phyloP scores from a whole-genome alignment of 2,329 filamentous ascomycete genomes.

The Arthrobotrys iridis region DNA sequence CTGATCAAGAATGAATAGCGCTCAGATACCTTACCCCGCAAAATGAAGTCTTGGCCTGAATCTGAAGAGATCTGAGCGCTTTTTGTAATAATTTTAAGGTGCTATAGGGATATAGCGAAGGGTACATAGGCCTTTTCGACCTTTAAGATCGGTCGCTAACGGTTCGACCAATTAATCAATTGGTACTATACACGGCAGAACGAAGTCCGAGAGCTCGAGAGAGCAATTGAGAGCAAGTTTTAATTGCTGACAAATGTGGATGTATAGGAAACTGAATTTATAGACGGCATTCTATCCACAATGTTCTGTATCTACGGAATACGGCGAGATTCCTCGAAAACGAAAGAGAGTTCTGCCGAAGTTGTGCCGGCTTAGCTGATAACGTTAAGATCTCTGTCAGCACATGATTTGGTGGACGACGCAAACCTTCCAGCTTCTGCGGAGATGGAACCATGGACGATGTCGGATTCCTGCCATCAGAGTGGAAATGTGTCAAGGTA shows the following conservation, averaged over 20 bases:
- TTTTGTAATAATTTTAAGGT: not conserved
- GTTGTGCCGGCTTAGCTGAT: conserved; percentile 20
- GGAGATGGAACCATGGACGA: not conserved
- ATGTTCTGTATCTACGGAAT: not conserved
- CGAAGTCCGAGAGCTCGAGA: not conserved
- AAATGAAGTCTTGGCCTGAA: conserved; percentile 9
- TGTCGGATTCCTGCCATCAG: too few relatives aligned
- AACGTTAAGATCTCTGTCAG: conserved; percentile 6
- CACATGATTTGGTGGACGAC: not conserved
- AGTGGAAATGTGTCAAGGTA: not conserved
- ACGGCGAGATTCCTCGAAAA: not conserved
- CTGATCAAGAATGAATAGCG: not conserved
- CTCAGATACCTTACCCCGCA: conserved; percentile 43
- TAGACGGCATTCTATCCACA: not conserved
- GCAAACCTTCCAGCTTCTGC: not conserved
- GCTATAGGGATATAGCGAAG: too few relatives aligned
- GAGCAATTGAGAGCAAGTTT: not conserved
- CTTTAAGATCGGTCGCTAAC: too few relatives aligned
- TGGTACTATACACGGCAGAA: not conserved
- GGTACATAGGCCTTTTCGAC: not conserved
- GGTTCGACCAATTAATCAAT: not conserved
- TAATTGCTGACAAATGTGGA: not conserved
- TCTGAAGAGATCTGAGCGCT: conserved; percentile 9
- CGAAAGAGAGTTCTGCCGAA: conserved; percentile 24
- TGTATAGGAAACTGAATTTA: not conserved